Conservation (phyloP, 306 rosid species). For the Prunus mira region DNA sequence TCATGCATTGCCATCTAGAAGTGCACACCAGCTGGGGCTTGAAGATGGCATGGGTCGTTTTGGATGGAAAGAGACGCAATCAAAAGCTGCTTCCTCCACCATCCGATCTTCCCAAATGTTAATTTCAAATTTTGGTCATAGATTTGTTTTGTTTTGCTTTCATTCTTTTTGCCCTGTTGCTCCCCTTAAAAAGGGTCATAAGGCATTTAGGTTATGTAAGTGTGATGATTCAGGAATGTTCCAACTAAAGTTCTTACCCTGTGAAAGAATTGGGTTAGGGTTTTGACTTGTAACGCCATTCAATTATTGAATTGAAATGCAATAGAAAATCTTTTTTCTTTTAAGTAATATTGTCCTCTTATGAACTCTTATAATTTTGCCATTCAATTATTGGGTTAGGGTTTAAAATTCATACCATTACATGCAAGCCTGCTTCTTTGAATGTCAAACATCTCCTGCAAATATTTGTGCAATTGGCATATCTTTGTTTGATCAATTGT, state of each 20-base stretch:
- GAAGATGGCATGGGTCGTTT: constrained; percentile 81
- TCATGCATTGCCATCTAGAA: constrained; percentile 82
- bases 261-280: constrained; percentile 1
- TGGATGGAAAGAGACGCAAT: constrained; percentile 53
- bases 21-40: constrained; percentile 84
- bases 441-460: not conserved
- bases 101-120: constrained; percentile 73
- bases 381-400: no score
- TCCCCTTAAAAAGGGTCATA: not conserved
- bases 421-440: no score
- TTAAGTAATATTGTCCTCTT: no score
- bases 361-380: not conserved
- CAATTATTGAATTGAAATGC: not conserved
- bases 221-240: not conserved
- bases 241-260: not conserved
- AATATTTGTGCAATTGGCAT: not conserved
- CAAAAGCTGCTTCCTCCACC: constrained; percentile 86
- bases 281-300: constrained; percentile 10
- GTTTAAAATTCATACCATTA: no score
- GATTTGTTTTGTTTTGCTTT: not conserved
- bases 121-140: not conserved
- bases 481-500: no score
- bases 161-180: not conserved
- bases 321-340: not conserved
- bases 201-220: not conserved